phyloP scores from a whole-genome alignment of 1,284 basidiomycete genomes.

The Moniliophthora roreri region DNA sequence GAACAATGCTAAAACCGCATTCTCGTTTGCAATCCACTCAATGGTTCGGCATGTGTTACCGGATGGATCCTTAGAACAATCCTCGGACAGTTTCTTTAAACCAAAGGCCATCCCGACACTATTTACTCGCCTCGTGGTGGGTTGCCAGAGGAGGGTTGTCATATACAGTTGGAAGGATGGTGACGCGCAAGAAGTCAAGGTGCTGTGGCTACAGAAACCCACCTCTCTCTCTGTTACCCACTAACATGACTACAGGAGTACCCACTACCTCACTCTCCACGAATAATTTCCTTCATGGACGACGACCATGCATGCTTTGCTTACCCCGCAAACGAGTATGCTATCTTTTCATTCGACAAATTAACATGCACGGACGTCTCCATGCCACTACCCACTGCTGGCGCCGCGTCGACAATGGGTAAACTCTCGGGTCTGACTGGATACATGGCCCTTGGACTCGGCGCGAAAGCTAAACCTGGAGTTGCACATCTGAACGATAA shows the following conservation, averaged over 20 bases:
- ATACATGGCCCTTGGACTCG: slow-evolving; percentile 85
- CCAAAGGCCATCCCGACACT: slow-evolving; percentile 53
- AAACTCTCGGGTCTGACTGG: slow-evolving; percentile 81
- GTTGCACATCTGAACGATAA: slow-evolving; percentile 61
- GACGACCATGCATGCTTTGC: slow-evolving; percentile 69
- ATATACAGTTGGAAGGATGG: slow-evolving; percentile 89
- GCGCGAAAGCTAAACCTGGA: slow-evolving; percentile 70
- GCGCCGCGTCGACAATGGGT: slow-evolving; percentile 57
- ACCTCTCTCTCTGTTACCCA: slow-evolving; percentile 2
- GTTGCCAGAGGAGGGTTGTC: slow-evolving; percentile 83
- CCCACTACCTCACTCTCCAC: slow-evolving; percentile 81
- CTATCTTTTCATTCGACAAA: slow-evolving; percentile 66
- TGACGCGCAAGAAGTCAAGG: slow-evolving; percentile 74
- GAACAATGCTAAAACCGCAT: slow-evolving; percentile 72
- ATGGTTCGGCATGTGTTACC: slow-evolving; percentile 48
- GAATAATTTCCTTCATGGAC: slow-evolving; percentile 70
- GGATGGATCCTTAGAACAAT: slow-evolving; percentile 20
- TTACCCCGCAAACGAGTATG: slow-evolving; percentile 76
- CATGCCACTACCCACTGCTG: slow-evolving; percentile 46
- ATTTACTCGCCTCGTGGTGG: slow-evolving; percentile 81
- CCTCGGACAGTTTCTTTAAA: slow-evolving; percentile 32
- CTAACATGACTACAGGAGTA: slow-evolving; percentile 58
- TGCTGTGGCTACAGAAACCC: slow-evolving; percentile 30
- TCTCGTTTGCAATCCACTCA: slow-evolving; percentile 78
- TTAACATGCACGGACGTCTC: slow-evolving; percentile 60